phyloP scores from a whole-genome alignment of 2,329 filamentous ascomycete species.

The Sclerotinia trifoliorum region DNA sequence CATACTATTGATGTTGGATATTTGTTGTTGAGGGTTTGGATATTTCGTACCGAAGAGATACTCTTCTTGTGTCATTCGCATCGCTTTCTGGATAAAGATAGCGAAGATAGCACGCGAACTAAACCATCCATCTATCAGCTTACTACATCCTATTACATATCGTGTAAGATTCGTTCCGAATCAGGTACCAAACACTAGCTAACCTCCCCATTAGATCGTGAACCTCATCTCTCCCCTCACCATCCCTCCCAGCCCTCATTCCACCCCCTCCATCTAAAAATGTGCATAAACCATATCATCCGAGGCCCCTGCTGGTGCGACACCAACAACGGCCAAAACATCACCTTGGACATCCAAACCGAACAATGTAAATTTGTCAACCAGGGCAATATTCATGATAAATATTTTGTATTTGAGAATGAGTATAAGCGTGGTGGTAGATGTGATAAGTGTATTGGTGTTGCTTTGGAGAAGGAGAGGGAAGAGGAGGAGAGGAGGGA shows the following conservation, averaged over 20 bases:
- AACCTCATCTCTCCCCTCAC: not conserved
- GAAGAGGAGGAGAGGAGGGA: not conserved
- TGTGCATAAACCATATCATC: not conserved
- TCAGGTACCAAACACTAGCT: too few species aligned
- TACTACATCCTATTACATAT: too few species aligned
- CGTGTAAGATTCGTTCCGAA: too few species aligned
- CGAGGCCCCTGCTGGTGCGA: not conserved
- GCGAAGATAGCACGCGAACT: too few species aligned
- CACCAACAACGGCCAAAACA: not conserved
- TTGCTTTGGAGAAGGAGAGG: not conserved
- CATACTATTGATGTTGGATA: too few species aligned
- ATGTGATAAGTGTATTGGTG: not conserved
- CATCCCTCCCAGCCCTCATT: too few species aligned
- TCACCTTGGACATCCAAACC: rapidly evolving
- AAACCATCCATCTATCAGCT: too few species aligned
- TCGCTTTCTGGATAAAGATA: too few species aligned
- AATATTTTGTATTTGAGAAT: rapidly evolving
- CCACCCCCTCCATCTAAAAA: not conserved
- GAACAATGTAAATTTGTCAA: not conserved
- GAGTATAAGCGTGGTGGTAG: rapidly evolving
- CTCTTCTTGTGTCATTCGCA: too few species aligned
- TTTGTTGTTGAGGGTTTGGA: too few species aligned
- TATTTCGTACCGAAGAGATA: too few species aligned
- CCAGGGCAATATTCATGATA: not conserved
- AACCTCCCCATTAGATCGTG: not conserved